Evolutionary conservation across 768 basidiomycete species (phyloP).

Genomic region (Gloeostereum incarnatum): DNA sequence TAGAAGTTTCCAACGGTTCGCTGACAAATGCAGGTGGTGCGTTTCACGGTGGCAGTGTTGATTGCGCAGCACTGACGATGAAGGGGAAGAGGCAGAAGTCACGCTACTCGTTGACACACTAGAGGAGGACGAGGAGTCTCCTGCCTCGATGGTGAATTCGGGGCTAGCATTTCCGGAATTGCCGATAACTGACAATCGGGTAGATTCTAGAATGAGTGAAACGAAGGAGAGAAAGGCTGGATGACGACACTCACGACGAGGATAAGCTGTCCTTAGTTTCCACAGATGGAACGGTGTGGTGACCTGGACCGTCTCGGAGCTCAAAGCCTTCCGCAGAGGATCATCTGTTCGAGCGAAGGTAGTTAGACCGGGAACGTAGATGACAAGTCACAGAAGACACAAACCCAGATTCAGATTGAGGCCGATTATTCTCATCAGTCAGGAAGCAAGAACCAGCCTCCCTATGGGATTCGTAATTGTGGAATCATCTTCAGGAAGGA

Average conservation of each 20-base stretch:
- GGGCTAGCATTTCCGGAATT: slow-evolving; percentile 59
- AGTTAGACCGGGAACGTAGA: slow-evolving; percentile 4
- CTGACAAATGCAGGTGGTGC: no score
- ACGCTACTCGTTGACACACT: not conserved
- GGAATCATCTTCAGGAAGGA: slow-evolving; percentile 32
- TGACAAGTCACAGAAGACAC: slow-evolving; percentile 9
- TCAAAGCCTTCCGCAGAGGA: slow-evolving; percentile 48
- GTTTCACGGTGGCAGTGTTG: no score
- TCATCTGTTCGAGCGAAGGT: slow-evolving; percentile 25
- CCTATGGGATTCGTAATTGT: slow-evolving; percentile 37
- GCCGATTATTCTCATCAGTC: slow-evolving; percentile 37
- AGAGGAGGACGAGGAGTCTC: slow-evolving; percentile 13
- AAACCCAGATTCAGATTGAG: slow-evolving; percentile 46
- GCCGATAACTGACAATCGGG: slow-evolving; percentile 41
- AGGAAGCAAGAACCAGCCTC: slow-evolving; percentile 40
- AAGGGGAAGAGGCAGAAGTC: not conserved
- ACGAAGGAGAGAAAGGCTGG: not conserved
- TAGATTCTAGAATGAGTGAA: slow-evolving; percentile 4
- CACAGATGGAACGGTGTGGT: slow-evolving; percentile 45
- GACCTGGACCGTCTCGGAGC: slow-evolving; percentile 36
- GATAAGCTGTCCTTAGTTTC: slow-evolving; percentile 34
- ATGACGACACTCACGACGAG: slow-evolving; percentile 66
- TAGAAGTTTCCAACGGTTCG: no score
- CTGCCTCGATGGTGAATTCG: slow-evolving; percentile 43
- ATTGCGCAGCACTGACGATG: no score